phyloP scores from a whole-genome alignment of 176 grass and related monocot genomes.

The Luzula sylvatica region DNA sequence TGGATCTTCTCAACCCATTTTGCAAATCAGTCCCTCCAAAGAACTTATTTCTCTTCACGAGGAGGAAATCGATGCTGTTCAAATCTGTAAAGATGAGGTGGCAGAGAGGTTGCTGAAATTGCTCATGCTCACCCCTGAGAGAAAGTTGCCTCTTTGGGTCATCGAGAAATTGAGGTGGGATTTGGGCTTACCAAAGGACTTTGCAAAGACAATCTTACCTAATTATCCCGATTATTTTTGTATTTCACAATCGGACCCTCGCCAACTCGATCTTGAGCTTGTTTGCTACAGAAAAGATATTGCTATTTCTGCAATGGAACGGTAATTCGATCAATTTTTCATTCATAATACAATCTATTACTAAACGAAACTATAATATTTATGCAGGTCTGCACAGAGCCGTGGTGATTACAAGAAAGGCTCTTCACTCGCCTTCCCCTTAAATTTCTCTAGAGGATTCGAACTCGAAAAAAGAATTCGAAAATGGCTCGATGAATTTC shows the following conservation, averaged over 20 bases:
- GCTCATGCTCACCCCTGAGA: conserved; percentile 60
- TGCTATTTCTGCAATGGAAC: conserved; percentile 53
- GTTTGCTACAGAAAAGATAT: conserved; percentile 80
- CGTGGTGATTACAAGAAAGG: conserved; percentile 64
- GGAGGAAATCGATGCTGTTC: conserved; percentile 33
- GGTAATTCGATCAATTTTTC: conserved; percentile 8
- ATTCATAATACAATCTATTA: too few species aligned
- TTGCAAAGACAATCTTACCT: conserved; percentile 49
- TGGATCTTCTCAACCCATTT: conserved; percentile 30
- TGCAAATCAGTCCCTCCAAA: conserved; percentile 39
- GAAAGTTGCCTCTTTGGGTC: conserved; percentile 49
- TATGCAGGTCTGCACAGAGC: too few species aligned
- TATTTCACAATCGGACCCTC: conserved; percentile 13
- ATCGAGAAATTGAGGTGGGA: conserved; percentile 59
- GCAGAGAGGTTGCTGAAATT: conserved; percentile 68
- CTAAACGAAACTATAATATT: too few species aligned
- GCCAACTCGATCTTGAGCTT: conserved; percentile 56
- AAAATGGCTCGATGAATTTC: conserved; percentile 79
- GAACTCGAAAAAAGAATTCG: conserved; percentile 78
- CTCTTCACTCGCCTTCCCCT: conserved; percentile 51
- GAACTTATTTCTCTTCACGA: conserved; percentile 47
- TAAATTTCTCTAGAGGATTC: conserved; percentile 51
- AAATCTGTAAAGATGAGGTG: conserved; percentile 28
- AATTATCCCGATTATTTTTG: conserved; percentile 77
- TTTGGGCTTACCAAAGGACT: conserved; percentile 65